Evolutionary conservation across 352 stramenopile species (phyloP).

Genomic region (Globisporangium orthogonon): DNA sequence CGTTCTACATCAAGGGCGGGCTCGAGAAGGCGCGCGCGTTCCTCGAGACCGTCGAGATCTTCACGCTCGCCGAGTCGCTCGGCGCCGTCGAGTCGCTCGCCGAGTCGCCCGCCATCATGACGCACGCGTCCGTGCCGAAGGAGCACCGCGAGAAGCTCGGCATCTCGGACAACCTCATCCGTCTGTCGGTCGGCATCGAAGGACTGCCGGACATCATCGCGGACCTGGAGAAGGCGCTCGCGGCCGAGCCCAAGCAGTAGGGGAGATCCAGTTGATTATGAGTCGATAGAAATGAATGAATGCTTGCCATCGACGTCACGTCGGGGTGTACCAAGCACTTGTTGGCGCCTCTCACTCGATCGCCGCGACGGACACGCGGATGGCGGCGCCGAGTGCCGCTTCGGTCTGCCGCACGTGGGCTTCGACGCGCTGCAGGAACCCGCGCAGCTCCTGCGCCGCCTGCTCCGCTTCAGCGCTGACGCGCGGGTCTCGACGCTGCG

Average conservation of each 20-base stretch:
- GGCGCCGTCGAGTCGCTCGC: conserved; percentile 91
- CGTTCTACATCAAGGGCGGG: conserved; percentile 92
- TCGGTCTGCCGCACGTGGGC: conserved; percentile 35
- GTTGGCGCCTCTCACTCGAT: conserved; percentile 20
- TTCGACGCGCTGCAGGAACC: conserved; percentile 35
- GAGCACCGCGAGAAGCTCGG: conserved; percentile 85
- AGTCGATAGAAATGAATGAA: conserved; percentile 4
- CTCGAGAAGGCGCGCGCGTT: conserved; percentile 83
- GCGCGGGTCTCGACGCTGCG: conserved; percentile 20
- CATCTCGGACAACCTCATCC: conserved; percentile 92
- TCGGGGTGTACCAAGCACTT: too few relatives aligned
- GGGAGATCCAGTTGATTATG: not conserved
- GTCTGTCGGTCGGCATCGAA: conserved; percentile 91
- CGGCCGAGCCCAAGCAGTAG: conserved; percentile 35
- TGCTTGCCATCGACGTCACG: not conserved
- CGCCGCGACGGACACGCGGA: conserved; percentile 33
- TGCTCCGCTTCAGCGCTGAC: conserved; percentile 16
- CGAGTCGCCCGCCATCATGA: conserved; percentile 94
- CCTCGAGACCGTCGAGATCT: conserved; percentile 91
- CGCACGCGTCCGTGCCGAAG: conserved; percentile 88
- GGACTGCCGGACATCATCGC: conserved; percentile 89
- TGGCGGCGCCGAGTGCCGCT: conserved; percentile 25
- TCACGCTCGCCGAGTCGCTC: conserved; percentile 93
- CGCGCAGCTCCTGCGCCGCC: conserved; percentile 29
- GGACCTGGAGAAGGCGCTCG: conserved; percentile 80